Evolutionary conservation across 176 grass and related monocot genomes (phyloP).

Genomic region (Rhynchospora tenuis): DNA sequence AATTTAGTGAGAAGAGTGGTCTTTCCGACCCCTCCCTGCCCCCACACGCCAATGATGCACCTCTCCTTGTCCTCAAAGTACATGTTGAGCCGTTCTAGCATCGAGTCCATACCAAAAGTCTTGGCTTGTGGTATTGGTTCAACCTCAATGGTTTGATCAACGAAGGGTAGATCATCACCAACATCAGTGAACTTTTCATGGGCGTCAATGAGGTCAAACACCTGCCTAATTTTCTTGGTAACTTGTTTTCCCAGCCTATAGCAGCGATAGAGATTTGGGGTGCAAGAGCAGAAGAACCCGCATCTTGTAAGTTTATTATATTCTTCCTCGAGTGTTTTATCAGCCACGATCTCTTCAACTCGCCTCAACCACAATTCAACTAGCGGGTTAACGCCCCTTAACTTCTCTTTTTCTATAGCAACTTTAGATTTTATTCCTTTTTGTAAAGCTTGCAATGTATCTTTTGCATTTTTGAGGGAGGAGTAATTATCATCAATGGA

Average conservation of each 20-base stretch:
- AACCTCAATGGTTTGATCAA: neutral
- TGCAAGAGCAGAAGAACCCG: neutral
- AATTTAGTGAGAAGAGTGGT: constrained; percentile 48
- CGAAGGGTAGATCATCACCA: neutral
- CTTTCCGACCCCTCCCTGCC: constrained; percentile 53
- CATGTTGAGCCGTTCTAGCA: neutral
- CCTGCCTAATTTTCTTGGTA: neutral
- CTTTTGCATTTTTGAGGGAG: too few relatives aligned
- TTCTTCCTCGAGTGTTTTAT: neutral
- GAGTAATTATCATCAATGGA: neutral
- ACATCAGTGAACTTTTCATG: neutral
- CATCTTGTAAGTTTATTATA: neutral
- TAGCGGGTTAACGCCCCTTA: neutral
- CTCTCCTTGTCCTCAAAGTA: neutral
- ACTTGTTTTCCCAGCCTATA: neutral
- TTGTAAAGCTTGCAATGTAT: neutral
- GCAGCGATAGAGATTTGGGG: neutral
- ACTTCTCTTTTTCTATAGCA: too few relatives aligned
- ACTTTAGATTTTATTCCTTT: neutral
- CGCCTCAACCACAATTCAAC: neutral
- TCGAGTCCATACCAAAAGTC: neutral
- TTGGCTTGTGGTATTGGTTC: neutral
- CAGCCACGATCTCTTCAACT: neutral
- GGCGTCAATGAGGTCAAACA: neutral
- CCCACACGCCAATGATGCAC: constrained; percentile 42